Evolutionary conservation across 352 stramenopile genomes (phyloP).

Genomic region (Phytophthora gonapodyides): DNA sequence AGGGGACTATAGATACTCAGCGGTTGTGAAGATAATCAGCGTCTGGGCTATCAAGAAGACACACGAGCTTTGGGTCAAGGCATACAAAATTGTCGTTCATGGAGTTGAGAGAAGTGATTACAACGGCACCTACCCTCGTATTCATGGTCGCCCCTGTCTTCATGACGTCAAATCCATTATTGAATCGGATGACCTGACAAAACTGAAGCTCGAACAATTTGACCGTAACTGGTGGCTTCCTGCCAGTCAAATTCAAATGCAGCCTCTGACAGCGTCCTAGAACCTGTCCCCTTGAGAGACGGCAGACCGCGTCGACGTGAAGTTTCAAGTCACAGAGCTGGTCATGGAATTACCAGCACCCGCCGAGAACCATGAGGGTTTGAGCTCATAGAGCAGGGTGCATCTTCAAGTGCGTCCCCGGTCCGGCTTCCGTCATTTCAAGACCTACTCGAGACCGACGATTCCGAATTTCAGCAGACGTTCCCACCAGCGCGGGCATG

Average conservation of each 20-base stretch:
- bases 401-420: background rate
- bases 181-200: background rate
- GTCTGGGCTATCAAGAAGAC: background rate
- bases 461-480: too few species aligned
- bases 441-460: background rate
- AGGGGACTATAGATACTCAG: background rate
- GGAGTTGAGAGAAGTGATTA: constrained; percentile 1
- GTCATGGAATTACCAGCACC: background rate
- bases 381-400: constrained; percentile 1
- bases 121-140: background rate
- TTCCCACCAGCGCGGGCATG: background rate
- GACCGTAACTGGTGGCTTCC: too few species aligned
- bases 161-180: constrained; percentile 1
- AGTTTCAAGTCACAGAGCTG: background rate
- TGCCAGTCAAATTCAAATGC: background rate
- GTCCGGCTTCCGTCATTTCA: background rate
- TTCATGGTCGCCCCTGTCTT: constrained; percentile 6
- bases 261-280: background rate
- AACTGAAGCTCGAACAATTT: too few species aligned
- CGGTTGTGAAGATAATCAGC: background rate
- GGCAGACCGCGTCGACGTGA: background rate
- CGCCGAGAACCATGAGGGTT: background rate
- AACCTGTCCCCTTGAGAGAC: background rate
- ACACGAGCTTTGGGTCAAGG: background rate
- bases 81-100: constrained; percentile 2